Conservation (phyloP, 2,329 filamentous ascomycete genomes). For the Chaetomiaceae sp. region DNA sequence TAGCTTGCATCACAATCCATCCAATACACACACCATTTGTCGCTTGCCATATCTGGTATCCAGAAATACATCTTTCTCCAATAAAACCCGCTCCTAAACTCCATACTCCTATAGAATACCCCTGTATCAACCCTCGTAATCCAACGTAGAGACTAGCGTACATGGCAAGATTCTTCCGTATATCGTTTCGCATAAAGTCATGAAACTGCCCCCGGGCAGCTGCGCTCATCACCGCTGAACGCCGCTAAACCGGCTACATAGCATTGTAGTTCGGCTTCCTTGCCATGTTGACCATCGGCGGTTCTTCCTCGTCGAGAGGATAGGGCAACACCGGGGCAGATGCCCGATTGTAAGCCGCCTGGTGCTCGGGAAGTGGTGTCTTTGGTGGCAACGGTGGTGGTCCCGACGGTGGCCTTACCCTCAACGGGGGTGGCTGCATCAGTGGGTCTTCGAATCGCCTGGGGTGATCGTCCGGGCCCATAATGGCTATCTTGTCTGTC, state of each 20-base stretch:
- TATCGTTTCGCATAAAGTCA: conserved; percentile 6
- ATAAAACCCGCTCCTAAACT: neutral
- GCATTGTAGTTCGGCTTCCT: conserved; percentile 71
- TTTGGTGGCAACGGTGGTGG: conserved; percentile 75
- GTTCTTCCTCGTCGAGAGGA: conserved; percentile 72
- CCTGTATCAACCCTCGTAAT: neutral
- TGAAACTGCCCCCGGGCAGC: neutral
- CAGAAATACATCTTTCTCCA: no score
- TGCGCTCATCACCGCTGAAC: conserved; percentile 6
- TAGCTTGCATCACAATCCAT: no score
- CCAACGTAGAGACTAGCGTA: neutral
- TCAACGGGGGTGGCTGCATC: conserved; percentile 32
- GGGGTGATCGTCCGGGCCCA: conserved; percentile 55
- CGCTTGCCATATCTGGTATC: conserved; percentile 23
- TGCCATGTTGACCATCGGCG: conserved; percentile 79
- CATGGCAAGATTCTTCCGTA: neutral
- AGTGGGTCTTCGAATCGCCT: conserved; percentile 34
- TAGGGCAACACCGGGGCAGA: conserved; percentile 59
- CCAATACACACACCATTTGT: neutral
- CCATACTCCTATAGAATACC: neutral
- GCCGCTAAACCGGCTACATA: conserved; percentile 18
- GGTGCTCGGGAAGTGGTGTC: conserved; percentile 61
- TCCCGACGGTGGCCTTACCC: conserved; percentile 62
- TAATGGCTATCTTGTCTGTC: conserved; percentile 65
- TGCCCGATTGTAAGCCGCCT: conserved; percentile 33